Conservation (phyloP, 768 basidiomycete species). For the Phanerodontia chrysosporium region DNA sequence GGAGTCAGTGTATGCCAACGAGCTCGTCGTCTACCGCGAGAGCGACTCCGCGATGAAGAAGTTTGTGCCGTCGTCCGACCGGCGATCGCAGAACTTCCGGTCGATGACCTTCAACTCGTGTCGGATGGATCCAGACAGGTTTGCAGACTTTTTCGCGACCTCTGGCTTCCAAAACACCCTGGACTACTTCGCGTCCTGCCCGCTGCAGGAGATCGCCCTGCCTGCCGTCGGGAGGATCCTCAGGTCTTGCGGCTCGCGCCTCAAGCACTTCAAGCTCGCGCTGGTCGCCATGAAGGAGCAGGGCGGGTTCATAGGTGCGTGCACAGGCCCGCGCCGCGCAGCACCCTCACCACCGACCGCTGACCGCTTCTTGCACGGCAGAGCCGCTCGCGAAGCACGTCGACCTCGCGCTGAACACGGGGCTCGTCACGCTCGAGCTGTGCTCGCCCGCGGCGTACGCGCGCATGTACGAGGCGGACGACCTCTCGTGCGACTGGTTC, state of each 20-base stretch:
- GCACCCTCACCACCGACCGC: background rate
- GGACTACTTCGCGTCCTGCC: slow-evolving; percentile 5
- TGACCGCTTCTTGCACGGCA: no score
- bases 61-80: background rate
- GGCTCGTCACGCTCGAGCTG: slow-evolving; percentile 10
- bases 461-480: slow-evolving; percentile 10
- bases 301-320: slow-evolving; percentile 12
- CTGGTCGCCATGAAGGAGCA: slow-evolving; percentile 9
- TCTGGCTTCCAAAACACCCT: background rate
- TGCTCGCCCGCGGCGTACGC: slow-evolving; percentile 14
- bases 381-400: background rate
- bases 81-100: background rate
- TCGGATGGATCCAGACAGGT: slow-evolving; percentile 3
- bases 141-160: slow-evolving; percentile 7
- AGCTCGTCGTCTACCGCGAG: slow-evolving; percentile 13
- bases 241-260: background rate
- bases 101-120: slow-evolving; percentile 4
- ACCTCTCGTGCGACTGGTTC: slow-evolving; percentile 13
- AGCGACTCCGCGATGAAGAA: background rate
- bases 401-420: background rate
- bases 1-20: slow-evolving; percentile 5
- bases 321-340: background rate
- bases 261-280: slow-evolving; percentile 14
- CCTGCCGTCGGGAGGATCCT: background rate
- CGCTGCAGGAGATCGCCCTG: slow-evolving; percentile 10